Percentiles rank a stretch among this genome's conserved stretches.
phyloP scores from a whole-genome alignment of 192 early-diverging fungal genomes.

The Mortierella hygrophila region DNA sequence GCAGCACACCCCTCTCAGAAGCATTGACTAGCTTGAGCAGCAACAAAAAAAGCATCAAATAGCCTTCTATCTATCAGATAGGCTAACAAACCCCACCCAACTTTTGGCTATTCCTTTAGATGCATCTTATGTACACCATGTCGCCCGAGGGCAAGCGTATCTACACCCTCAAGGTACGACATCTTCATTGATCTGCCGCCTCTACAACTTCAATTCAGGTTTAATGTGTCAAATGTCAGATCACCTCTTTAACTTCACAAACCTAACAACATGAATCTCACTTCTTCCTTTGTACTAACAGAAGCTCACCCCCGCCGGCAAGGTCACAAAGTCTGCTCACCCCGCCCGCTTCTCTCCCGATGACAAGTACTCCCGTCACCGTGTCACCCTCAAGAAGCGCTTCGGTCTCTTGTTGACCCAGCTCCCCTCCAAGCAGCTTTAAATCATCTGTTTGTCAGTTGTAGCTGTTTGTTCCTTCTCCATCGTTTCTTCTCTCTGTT shows the following conservation, averaged over 20 bases:
- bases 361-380: constrained; percentile 98
- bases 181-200: neutral
- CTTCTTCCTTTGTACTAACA: constrained; percentile 42
- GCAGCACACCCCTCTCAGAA: neutral
- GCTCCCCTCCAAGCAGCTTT: constrained; percentile 59
- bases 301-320: constrained; percentile 85
- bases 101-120: constrained; percentile 49
- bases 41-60: neutral
- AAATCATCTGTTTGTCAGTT: constrained; percentile 4
- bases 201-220: neutral
- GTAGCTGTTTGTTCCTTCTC: neutral
- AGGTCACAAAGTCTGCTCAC: constrained; percentile 96
- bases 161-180: constrained; percentile 92
- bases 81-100: neutral
- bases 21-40: neutral
- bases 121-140: constrained; percentile 96
- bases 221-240: no score
- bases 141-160: constrained; percentile 87
- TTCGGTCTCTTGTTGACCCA: constrained; percentile 89
- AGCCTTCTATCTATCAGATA: neutral
- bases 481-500: constrained; percentile 12
- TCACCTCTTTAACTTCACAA: no score
- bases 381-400: constrained; percentile 96
- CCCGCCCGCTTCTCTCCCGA: constrained; percentile 99
- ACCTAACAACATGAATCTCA: neutral